phyloP scores from a whole-genome alignment of 768 basidiomycete species.

The Tylopilus felleus region DNA sequence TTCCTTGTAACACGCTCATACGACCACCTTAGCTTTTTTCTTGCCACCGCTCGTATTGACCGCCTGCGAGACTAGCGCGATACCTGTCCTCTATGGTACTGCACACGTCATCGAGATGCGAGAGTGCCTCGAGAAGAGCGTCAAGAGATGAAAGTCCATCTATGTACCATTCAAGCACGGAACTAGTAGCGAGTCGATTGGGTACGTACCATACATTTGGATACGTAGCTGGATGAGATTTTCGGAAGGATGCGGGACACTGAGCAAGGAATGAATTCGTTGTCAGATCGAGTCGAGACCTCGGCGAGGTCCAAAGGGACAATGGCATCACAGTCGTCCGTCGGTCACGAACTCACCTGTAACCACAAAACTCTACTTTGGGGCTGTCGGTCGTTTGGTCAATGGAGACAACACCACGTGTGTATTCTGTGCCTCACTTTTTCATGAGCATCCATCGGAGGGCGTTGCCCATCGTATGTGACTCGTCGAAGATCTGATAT shows the following conservation, averaged over 20 bases:
- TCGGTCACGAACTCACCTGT: conserved; percentile 56
- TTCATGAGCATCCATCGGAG: conserved; percentile 99
- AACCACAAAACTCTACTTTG: conserved; percentile 97
- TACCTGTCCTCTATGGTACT: conserved; percentile 70
- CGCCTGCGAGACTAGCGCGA: conserved; percentile 49
- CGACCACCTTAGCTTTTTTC: background rate
- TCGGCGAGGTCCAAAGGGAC: conserved; percentile 3
- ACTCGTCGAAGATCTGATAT: conserved; percentile 89
- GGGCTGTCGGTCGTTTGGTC: conserved; percentile 58
- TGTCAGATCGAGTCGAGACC: background rate
- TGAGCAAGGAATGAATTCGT: conserved; percentile 7
- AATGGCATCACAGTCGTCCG: conserved; percentile 11
- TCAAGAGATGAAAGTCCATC: conserved; percentile 85
- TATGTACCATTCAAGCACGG: conserved; percentile 29
- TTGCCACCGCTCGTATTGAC: conserved; percentile 17
- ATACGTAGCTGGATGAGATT: conserved; percentile 95
- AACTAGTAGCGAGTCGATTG: background rate
- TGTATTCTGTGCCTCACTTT: conserved; percentile 58
- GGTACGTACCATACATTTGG: conserved; percentile 93
- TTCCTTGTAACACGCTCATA: background rate
- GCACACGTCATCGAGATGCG: conserved; percentile 75
- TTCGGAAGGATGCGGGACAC: conserved; percentile 90
- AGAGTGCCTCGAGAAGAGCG: conserved; percentile 73
- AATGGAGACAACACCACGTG: background rate
- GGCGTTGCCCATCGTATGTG: conserved; percentile 94